Conservation (phyloP, 1,139 yeast genomes). For the Kluyveromyces sp. region DNA sequence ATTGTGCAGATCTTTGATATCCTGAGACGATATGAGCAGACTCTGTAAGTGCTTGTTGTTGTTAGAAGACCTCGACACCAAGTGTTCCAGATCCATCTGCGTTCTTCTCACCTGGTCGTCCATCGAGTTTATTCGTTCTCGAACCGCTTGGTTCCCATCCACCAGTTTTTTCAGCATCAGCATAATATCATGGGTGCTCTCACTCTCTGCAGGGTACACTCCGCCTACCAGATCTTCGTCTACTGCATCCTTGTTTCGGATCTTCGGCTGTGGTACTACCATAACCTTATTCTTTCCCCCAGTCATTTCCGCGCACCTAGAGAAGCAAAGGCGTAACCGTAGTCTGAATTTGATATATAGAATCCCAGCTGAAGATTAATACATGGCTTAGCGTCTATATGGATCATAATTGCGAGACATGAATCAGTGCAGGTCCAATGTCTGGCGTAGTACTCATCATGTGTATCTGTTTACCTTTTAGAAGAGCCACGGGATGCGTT, state of each 20-base stretch:
- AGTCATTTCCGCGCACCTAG: constrained; percentile 12
- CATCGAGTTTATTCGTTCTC: constrained; percentile 27
- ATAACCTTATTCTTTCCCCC: constrained; percentile 4
- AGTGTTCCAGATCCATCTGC: constrained; percentile 35
- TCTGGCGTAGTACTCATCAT: constrained; percentile 20
- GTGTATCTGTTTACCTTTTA: background rate
- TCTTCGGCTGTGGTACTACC: constrained; percentile 15
- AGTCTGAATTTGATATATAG: too few species aligned
- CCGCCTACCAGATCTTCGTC: constrained; percentile 7
- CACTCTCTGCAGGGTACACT: constrained; percentile 5
- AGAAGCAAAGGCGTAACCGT: too few species aligned
- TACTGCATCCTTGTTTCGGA: constrained; percentile 15
- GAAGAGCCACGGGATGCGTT: background rate
- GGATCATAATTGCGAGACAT: too few species aligned
- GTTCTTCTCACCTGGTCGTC: constrained; percentile 36
- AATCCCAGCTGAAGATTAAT: too few species aligned
- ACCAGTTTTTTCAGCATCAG: constrained; percentile 28
- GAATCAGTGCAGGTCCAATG: too few species aligned
- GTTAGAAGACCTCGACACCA: constrained; percentile 38
- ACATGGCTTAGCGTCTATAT: too few species aligned
- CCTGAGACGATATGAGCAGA: constrained; percentile 25
- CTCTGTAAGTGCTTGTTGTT: constrained; percentile 37
- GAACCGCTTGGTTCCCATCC: constrained; percentile 27
- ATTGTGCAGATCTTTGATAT: constrained; percentile 10
- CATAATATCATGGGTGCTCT: constrained; percentile 28